These are phyloP conservation scores for Diaporthe capsici DNA, from an alignment of 2,329 filamentous ascomycete species.

Conservation along the genomic window DNA sequence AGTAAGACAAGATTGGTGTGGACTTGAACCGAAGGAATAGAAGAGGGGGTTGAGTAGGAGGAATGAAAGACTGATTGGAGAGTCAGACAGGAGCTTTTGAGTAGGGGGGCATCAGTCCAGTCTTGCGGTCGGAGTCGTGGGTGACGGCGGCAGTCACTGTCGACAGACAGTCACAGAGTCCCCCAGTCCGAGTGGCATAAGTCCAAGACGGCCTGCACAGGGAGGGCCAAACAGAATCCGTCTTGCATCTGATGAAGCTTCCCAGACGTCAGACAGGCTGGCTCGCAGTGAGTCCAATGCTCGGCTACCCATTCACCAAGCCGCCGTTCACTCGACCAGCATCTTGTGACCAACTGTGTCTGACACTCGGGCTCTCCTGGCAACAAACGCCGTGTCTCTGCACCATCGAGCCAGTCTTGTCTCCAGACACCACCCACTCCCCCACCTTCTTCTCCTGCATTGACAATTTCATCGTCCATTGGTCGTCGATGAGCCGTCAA, in stretches of 20 bases:
- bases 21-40: not conserved
- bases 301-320: not conserved
- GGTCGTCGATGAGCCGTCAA: too few relatives aligned
- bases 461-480: not conserved
- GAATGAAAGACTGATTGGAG: not conserved
- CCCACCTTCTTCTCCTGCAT: accelerated
- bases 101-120: not conserved
- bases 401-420: not conserved
- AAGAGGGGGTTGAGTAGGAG: not conserved
- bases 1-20: too few relatives aligned
- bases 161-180: not conserved
- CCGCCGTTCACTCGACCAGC: not conserved
- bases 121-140: not conserved
- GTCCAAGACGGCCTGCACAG: too few relatives aligned
- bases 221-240: not conserved
- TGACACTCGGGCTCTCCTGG: not conserved
- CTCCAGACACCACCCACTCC: not conserved
- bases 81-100: not conserved
- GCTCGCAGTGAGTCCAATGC: not conserved
- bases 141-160: not conserved
- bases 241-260: not conserved
- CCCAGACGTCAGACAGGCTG: not conserved
- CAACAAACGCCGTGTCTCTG: not conserved
- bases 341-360: too few relatives aligned
- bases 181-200: too few relatives aligned